Base-by-base conservation (phyloP, 306 rosid genomes). In the Vigna reflexopilosa region DNA sequence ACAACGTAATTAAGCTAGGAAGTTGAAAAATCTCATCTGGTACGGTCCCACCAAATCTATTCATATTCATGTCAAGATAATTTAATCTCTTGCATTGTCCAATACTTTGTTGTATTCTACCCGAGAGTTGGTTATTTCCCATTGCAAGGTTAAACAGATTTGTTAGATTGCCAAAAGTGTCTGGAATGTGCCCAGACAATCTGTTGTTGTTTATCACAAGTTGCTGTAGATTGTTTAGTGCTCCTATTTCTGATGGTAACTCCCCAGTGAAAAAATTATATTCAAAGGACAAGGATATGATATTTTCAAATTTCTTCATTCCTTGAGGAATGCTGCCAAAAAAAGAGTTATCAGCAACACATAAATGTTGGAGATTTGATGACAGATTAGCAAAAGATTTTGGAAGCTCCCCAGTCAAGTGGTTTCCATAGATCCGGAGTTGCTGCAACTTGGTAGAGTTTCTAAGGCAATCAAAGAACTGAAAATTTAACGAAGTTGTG, bases 131-230 rank as follows among this genome's bases (percentile, higher is more conserved):
- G 71, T 86, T 86, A 6, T 40, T 4, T 22, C 69, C 47, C 76
- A 86, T n/a, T 63, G 0, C 3, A 50, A 81, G 83, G 11, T 0
- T 0, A 56, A 1, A 56, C 2, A 83, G 49, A 58, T 56, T 70
- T 13, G 89, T 57, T 1, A 83, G 49, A 77, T 86, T 86, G 14
- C 89, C 83, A 78, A 86, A 86, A 2, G 74, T 70, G 13, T 83
- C 82, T 0, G 87, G 87, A 79, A 86, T 78, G 58, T 83, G 80
- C 10, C 85, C 80, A 5, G 85, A 81, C 20, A 86, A 63, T 7
- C n/a, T 20, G 16, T 86, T 86, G 13, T 1, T 12, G 52, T 56
- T 3, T 38, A 70, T 9, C 14, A 1, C 0, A n/a, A 86, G 65
- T 12, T 0, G 14, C 57, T 2, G 24, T 40, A 86, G 58, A 19